Evolutionary conservation across 1,284 basidiomycete species (phyloP).

Genomic region (Amylostereum areolatum): DNA sequence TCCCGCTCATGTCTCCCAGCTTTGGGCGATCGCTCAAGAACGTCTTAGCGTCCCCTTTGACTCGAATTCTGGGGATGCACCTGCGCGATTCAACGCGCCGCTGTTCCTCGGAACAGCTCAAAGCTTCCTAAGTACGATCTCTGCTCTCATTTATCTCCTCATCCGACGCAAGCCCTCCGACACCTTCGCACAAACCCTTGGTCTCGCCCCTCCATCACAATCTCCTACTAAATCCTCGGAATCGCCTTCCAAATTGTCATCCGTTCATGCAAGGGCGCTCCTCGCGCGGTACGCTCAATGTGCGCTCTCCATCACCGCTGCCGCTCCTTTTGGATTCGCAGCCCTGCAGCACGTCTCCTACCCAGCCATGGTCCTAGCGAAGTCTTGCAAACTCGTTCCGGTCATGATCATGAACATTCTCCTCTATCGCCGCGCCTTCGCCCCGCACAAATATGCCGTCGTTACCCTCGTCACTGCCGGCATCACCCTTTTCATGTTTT

Average conservation of each 20-base stretch:
- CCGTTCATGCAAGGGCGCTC: slow-evolving; percentile 36
- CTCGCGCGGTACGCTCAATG: slow-evolving; percentile 77
- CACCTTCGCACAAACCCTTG: slow-evolving; percentile 49
- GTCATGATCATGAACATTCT: slow-evolving; percentile 95
- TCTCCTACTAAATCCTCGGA: slow-evolving; percentile 15
- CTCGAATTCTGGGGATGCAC: slow-evolving; percentile 52
- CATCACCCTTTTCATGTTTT: slow-evolving; percentile 94
- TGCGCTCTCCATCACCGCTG: slow-evolving; percentile 83
- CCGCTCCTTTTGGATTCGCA: slow-evolving; percentile 93
- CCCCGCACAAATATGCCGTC: slow-evolving; percentile 90
- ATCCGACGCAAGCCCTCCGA: slow-evolving; percentile 52
- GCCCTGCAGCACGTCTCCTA: slow-evolving; percentile 95
- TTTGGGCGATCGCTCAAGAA: slow-evolving; percentile 93
- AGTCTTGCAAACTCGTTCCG: slow-evolving; percentile 97
- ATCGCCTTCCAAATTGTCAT: slow-evolving; percentile 10
- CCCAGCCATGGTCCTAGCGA: slow-evolving; percentile 97
- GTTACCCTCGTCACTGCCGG: slow-evolving; percentile 89
- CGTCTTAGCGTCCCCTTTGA: slow-evolving; percentile 79
- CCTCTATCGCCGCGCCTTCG: slow-evolving; percentile 85
- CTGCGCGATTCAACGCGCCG: slow-evolving; percentile 82
- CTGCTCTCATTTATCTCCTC: slow-evolving; percentile 78
- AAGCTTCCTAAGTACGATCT: slow-evolving; percentile 74
- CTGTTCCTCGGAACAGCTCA: slow-evolving; percentile 87
- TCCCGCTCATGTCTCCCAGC: slow-evolving; percentile 31
- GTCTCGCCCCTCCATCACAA: slow-evolving; percentile 33